Base-by-base conservation (phyloP, 768 basidiomycete genomes). In the Lentinus tigrinus region DNA sequence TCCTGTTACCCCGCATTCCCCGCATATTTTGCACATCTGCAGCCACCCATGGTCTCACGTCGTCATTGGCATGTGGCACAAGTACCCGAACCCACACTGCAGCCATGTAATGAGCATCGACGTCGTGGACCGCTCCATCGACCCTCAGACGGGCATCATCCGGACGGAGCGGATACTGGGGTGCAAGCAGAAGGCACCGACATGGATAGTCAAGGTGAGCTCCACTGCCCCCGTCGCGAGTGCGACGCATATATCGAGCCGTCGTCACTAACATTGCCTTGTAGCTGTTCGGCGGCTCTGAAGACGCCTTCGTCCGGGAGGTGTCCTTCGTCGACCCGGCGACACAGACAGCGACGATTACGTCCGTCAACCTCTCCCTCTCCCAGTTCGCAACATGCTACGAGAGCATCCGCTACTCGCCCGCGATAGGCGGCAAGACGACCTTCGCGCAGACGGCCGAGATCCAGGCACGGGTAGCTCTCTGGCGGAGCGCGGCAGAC, bases 371-470 rank as follows among this genome's bases (percentile, higher is more conserved):
- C 76, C 87, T 98, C 50, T 92, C 91, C 13, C 77, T 97, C 27
- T 94, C 93, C n/a, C 93, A 96, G 75, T 95, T 96, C 66, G 89
- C 93, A 61, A 92, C 89, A 38, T 96, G 93, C 70, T 85, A 91
- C 64, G 95, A 98, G 74, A 85, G 84, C 65, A 95, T 98, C 73
- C 85, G 84, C 55, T 98, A 98, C 70, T 78, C 80, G 1, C 95
- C 95, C 0, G 74, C 80, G n/a, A 80, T 83, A 0, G 67, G 76
- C 23, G 74, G 79, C 47, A 79, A 82, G 47, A 97, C 94, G 9
- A 67, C 78, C 27, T 98, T 98, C 70, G 71, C 77, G 4, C 95
- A 97, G 72, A 93, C 93, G n/a, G 95, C 95, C 2, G 89, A 95
- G 74, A 85, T 98, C 54, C 90, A 93, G 70, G 83, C 91, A 3